Evolutionary conservation across 2,329 filamentous ascomycete genomes (phyloP), one percentile per base, ranked within the genome.

Genomic region (Nothophaeocryptopus gaeumannii): DNA sequence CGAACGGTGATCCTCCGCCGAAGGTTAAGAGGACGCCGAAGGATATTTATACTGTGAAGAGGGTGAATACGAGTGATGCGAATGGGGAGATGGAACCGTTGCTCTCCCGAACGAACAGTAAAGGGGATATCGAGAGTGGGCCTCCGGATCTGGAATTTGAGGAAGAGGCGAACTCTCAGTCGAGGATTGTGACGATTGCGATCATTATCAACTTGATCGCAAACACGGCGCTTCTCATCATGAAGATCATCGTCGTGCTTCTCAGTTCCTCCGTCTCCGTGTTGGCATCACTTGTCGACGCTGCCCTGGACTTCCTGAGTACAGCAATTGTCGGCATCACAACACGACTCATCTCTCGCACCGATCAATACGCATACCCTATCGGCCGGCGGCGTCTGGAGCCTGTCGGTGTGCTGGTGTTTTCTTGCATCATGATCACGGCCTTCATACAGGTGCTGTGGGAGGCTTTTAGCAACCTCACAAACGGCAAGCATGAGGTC

Each of bases 201-300:
- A 93, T 97, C 62, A 92, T 90, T 68, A 73, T 95, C 68, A 96
- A 95, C 66, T 80, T 95, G 41, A 71, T 80, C 15, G 90, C 89
- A 51, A 96, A 96, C 65, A 75, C 82, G 2, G 73, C 88, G 37
- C 77, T 95, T 2, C 78, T 95, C 2, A 78, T 79, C 5, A 82
- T 88, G 53, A 95, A 96, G 68, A 80, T 90, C 43, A 78, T 81
- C 34, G 89, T 93, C 44, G 84, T 91, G 35, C 65, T 89, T 31
- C 80, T 89, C 44, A 89, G 90, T 0, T 88, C 84, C 14, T 92
- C 88, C 39, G 83, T 93, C 66, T 91, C 88, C 4, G 87, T 92
- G 10, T 76, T 92, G 34, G 88, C 88, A 14, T 87, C 83, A 63
- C 75, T 92, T 59, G 88, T 92, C 39, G 88, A 92, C 61, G 86